These are phyloP conservation scores for Diplodia corticola DNA, from an alignment of 2,329 filamentous ascomycete species.

Conservation along the genomic window DNA sequence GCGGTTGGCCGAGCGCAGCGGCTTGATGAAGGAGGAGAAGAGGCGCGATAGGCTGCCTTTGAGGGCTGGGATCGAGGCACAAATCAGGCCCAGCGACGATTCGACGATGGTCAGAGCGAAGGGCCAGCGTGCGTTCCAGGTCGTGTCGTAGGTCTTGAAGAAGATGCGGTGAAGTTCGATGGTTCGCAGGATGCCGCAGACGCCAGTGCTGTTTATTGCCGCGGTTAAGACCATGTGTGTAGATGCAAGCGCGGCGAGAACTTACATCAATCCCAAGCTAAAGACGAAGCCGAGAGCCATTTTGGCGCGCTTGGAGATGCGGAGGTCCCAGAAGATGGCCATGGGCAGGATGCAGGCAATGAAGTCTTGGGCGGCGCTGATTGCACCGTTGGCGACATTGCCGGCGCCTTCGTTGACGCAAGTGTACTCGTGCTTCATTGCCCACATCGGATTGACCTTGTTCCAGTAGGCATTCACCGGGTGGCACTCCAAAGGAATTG, in stretches of 20 bases:
- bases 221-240: neutral
- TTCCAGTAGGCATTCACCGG: conserved; percentile 45
- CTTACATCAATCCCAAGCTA: conserved; percentile 46
- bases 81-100: conserved; percentile 45
- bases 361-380: conserved; percentile 44
- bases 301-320: conserved; percentile 47
- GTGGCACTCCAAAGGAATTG: conserved; percentile 40
- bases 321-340: conserved; percentile 47
- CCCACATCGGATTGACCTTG: conserved; percentile 38
- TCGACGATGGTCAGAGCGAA: conserved; percentile 46
- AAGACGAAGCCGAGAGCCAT: conserved; percentile 47
- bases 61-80: conserved; percentile 45
- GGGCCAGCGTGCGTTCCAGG: conserved; percentile 41
- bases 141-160: conserved; percentile 42
- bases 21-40: neutral
- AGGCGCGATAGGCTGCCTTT: conserved; percentile 43
- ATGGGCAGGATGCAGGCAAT: conserved; percentile 45
- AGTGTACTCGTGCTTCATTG: conserved; percentile 31
- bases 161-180: conserved; percentile 40
- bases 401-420: conserved; percentile 42
- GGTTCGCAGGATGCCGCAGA: conserved; percentile 41
- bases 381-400: conserved; percentile 41
- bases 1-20: neutral
- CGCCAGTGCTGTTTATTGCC: conserved; percentile 25
- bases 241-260: neutral